phyloP scores from a whole-genome alignment of 177 flowering plant genomes.

The Tripterygium wilfordii region DNA sequence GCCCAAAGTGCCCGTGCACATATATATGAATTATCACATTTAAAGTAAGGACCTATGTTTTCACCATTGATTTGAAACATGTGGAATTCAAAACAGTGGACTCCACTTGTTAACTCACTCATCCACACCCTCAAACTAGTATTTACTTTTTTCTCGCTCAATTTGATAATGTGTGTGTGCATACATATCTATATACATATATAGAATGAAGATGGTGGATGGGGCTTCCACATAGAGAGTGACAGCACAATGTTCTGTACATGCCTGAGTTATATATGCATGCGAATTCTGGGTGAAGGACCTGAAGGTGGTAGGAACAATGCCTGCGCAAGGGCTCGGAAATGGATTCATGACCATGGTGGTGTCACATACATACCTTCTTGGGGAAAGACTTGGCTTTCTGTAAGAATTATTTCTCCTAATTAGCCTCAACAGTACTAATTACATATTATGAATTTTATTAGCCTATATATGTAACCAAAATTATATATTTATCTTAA shows the following conservation, averaged over 20 bases:
- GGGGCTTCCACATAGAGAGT: slow-evolving; percentile 4
- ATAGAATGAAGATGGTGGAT: slow-evolving; percentile 7
- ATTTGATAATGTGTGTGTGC: too few species aligned
- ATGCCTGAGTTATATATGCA: slow-evolving; percentile 6
- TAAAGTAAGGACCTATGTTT: too few species aligned
- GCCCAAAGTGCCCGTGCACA: too few species aligned
- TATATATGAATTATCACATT: too few species aligned
- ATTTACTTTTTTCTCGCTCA: too few species aligned
- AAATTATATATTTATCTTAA: neutral
- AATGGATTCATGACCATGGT: slow-evolving; percentile 31
- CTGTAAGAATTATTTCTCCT: slow-evolving; percentile 13
- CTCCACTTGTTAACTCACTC: too few species aligned
- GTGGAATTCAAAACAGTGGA: too few species aligned
- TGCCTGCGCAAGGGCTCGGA: slow-evolving; percentile 29
- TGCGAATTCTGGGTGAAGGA: slow-evolving; percentile 2
- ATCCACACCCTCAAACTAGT: too few species aligned
- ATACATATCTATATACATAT: too few species aligned
- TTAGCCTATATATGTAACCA: too few species aligned
- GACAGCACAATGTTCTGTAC: slow-evolving; percentile 43
- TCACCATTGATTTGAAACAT: too few species aligned
- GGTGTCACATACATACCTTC: slow-evolving; percentile 30
- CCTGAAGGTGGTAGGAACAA: slow-evolving; percentile 1
- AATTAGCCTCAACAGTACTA: neutral
- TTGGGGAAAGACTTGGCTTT: slow-evolving; percentile 50
- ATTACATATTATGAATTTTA: too few species aligned